phyloP scores from a whole-genome alignment of 225 moss, liverwort and hornwort genomes.

The Asterella californica region DNA sequence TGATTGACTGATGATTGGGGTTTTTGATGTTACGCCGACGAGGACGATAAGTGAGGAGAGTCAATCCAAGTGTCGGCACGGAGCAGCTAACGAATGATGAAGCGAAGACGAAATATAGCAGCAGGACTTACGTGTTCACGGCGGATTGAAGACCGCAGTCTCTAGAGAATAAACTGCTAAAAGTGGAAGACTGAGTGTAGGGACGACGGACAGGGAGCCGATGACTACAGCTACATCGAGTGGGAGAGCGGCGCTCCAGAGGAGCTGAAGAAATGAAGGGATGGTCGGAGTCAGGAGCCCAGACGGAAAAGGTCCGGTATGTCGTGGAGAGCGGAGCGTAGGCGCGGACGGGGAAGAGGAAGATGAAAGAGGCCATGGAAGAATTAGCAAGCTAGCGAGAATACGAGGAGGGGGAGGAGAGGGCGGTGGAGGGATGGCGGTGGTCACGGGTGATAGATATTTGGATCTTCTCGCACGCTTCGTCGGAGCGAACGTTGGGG shows the following conservation, averaged over 20 bases:
- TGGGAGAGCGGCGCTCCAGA: background rate
- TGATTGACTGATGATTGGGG: background rate
- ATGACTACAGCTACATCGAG: background rate
- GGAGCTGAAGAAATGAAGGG: conserved; percentile 16
- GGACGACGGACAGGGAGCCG: background rate
- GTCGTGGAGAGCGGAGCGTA: background rate
- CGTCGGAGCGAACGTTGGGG: conserved; percentile 66
- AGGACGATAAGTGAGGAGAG: background rate
- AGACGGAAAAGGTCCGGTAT: background rate
- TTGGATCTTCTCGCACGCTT: conserved; percentile 84
- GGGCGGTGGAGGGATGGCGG: conserved; percentile 63
- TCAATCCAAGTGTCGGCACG: background rate
- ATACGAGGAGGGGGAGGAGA: conserved; percentile 20
- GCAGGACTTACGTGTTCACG: background rate
- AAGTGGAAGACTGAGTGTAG: background rate
- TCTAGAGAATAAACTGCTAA: background rate
- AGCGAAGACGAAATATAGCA: background rate
- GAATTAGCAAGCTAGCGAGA: conserved; percentile 7
- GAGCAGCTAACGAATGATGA: background rate
- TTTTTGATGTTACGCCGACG: background rate
- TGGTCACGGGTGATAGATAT: conserved; percentile 92
- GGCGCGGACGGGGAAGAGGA: background rate
- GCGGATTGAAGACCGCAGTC: background rate
- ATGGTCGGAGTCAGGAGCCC: conserved; percentile 8
- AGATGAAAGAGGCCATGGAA: conserved; percentile 1